Evolutionary conservation across 805 yeast genomes (phyloP), one percentile per base, ranked within the genome.

Genomic region (Suhomyces kilbournensis): DNA sequence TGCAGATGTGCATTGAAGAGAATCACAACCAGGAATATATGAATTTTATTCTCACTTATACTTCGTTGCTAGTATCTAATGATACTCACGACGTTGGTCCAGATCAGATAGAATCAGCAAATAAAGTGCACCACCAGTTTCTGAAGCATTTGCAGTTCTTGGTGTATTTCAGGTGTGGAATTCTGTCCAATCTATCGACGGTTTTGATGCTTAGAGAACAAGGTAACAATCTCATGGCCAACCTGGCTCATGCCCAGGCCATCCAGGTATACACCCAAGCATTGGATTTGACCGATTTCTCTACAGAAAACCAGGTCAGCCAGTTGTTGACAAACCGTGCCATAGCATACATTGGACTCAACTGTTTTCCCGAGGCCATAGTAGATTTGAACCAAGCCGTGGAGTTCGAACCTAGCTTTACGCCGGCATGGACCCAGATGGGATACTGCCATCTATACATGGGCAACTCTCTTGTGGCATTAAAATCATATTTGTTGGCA

Each of bases 401-500:
- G 8, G 43, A 47, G 19, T 47, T 56, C 38, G 77, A 74, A 53
- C 56, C 67, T 30, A 60, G 68, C 5, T 71, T 68, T 54, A 66
- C 74, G 4, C 73, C 78, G 2, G 78, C 76, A 6, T 74, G 78
- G 78, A 61, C 72, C 17, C 78, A 74, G 59, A 61, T 74, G 53
- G 77, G 76, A 3, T 74, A 72, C 60, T 73, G 76, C 56, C 75
- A 73, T 44, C 58, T 74, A 35, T 73, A 71, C 56, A 66, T 73
- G 72, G 77, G 77, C 3, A 58, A 58, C 35, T 66, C 72, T 45
- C 54, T 72, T 23, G 46, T 66, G 8, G 68, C 76, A 2, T 58
- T 74, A 44, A 59, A 61, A 47, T 68, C 74, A 53, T 73, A 73
- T 56, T 58, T 66, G 12, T 60, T 61, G 25, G 70, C 77, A 1